Evolutionary conservation across 1,284 basidiomycete species (phyloP).

Genomic region (Boletus smithii): DNA sequence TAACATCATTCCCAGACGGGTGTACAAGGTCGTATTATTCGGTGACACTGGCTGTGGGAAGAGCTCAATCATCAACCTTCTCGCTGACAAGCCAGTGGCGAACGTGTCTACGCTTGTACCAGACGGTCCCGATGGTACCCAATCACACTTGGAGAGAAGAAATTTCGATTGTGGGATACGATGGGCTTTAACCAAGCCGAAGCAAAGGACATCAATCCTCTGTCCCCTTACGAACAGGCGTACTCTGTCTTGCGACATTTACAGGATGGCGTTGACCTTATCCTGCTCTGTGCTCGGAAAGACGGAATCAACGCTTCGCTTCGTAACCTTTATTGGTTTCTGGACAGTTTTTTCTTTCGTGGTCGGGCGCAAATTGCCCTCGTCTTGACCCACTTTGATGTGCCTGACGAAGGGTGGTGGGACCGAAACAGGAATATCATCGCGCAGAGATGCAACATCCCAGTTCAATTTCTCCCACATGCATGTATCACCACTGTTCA

Average conservation of each 20-base stretch:
- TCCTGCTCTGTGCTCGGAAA: conserved; percentile 26
- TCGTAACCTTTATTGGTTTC: conserved; percentile 29
- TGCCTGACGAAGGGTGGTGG: conserved; percentile 25
- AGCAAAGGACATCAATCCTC: conserved; percentile 12
- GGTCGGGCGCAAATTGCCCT: conserved; percentile 35
- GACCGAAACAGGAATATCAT: conserved; percentile 23
- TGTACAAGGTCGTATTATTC: conserved; percentile 28
- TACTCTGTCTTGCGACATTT: conserved; percentile 24
- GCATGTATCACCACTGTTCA: conserved; percentile 26
- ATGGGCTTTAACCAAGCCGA: conserved; percentile 28
- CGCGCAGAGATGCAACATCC: conserved; percentile 19
- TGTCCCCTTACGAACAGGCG: conserved; percentile 31
- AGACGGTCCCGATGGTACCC: conserved; percentile 28
- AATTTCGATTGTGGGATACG: conserved; percentile 33
- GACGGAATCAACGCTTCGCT: conserved; percentile 27
- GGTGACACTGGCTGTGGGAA: conserved; percentile 29
- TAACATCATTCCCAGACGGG: conserved; percentile 15
- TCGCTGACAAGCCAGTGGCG: conserved; percentile 21
- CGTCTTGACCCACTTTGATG: conserved; percentile 38
- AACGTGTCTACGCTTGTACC: conserved; percentile 26
- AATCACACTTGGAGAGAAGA: conserved; percentile 18
- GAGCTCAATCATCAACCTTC: conserved; percentile 30
- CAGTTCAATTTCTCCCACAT: conserved; percentile 16
- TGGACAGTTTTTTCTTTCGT: conserved; percentile 26
- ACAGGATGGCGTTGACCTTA: conserved; percentile 25